phyloP scores from a whole-genome alignment of 352 stramenopile species.

The Pythium coloratum region DNA sequence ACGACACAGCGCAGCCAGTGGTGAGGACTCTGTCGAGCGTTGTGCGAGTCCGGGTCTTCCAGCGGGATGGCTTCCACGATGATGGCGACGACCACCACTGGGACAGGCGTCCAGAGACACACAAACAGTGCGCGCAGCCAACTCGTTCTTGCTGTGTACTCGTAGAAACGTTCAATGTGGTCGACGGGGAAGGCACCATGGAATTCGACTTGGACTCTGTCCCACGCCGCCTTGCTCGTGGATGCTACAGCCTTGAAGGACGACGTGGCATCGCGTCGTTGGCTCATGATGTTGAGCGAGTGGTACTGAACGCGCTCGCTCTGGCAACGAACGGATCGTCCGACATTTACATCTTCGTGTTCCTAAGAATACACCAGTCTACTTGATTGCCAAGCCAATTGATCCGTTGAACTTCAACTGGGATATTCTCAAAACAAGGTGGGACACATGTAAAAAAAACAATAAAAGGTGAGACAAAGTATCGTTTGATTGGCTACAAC shows the following conservation, averaged over 20 bases:
- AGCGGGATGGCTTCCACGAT: neutral
- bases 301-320: too few relatives aligned
- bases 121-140: neutral
- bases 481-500: constrained; percentile 20
- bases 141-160: neutral
- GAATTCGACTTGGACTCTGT: neutral
- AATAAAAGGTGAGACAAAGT: neutral
- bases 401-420: neutral
- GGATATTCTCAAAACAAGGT: constrained; percentile 10
- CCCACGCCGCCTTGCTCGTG: neutral
- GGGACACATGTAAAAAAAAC: neutral
- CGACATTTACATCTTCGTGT: too few relatives aligned
- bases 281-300: too few relatives aligned
- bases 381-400: too few relatives aligned
- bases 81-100: neutral
- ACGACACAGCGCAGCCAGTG: neutral
- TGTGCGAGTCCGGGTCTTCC: neutral
- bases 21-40: neutral
- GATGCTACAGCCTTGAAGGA: too few relatives aligned
- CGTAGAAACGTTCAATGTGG: neutral
- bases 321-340: too few relatives aligned
- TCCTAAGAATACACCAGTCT: too few relatives aligned
- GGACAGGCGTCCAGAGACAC: neutral
- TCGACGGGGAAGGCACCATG: neutral
- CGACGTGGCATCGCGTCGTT: too few relatives aligned